Evolutionary conservation across 2,329 filamentous ascomycete genomes (phyloP), one percentile per base, ranked within the genome.

Genomic region (Penicillium digitatum): DNA sequence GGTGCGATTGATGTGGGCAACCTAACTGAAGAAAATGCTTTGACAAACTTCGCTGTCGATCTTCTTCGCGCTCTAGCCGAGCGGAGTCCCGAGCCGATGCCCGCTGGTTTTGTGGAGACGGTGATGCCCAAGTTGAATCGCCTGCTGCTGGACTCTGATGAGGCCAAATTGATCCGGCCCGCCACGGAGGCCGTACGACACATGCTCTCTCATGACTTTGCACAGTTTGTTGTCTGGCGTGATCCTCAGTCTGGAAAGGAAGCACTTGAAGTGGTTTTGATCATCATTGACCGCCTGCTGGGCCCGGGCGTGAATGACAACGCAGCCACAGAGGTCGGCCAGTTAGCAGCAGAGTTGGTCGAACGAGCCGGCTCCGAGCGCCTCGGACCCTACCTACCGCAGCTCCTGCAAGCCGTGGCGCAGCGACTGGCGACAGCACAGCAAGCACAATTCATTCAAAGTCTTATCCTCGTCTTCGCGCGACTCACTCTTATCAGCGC

Each of bases 251-350:
- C 81, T 42, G 88, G 89, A 38, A 90, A 90, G 65, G 88, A 85
- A 35, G 93, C 93, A 16, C 81, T 96, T 11, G 92, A 97, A 72
- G 87, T 95, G 29, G 90, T 90, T 55, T 82, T 99, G 45, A 84
- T 90, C 61, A 94, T 99, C 64, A 90, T 99, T 59, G 94, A 96
- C 71, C 89, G 93, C 45, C 82, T 99, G 5, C 82, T 99, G 29
- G 87, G 89, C 3, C 87, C 89, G 1, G 76, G 82, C 1, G 87
- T 97, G n/a, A 89, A 95, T 66, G 94, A 99, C 67, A 90, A 93
- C 66, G 89, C 91, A 18, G 94, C 93, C 5, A 90, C 91, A n/a
- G 93, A 99, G 76, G 92, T 99, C 40, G 94, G 94, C 63, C 90
- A 91, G 16, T 83, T 99, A 61, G 94, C 94, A 5, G 93, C 93